Percentiles rank a stretch among this genome's conserved stretches.
These are phyloP conservation scores for Kandelia obovata DNA, from an alignment of 345 rosid species.

Conservation along the genomic window DNA sequence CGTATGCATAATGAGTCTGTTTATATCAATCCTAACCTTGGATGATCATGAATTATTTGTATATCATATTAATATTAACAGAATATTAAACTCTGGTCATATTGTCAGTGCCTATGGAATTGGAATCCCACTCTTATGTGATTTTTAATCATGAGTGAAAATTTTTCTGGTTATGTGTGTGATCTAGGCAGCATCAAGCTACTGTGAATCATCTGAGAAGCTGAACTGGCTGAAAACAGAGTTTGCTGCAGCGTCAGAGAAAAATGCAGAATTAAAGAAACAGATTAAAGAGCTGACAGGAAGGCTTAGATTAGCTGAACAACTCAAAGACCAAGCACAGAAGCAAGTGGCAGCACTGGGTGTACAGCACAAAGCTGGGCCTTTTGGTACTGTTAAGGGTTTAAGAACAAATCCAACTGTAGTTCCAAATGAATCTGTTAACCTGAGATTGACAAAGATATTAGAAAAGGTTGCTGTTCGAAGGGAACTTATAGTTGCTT, in stretches of 20 bases:
- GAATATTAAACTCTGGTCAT: too few relatives aligned
- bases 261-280: conserved; percentile 22
- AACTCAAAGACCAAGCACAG: conserved; percentile 25
- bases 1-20: too few relatives aligned
- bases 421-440: conserved; percentile 25
- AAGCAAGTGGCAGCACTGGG: conserved; percentile 24
- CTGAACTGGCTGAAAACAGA: conserved; percentile 19
- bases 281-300: conserved; percentile 16
- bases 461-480: conserved; percentile 24
- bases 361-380: conserved; percentile 28
- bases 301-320: conserved; percentile 25
- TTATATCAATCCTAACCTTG: too few relatives aligned
- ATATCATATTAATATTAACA: too few relatives aligned
- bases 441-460: conserved; percentile 25
- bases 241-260: conserved; percentile 21
- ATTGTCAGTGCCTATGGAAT: not conserved
- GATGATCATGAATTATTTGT: too few relatives aligned
- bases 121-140: not conserved
- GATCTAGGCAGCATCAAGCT: conserved; percentile 17
- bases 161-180: not conserved
- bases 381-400: conserved; percentile 29
- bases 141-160: not conserved
- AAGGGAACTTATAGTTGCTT: conserved; percentile 29
- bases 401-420: conserved; percentile 26
- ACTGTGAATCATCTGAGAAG: conserved; percentile 26